Conservation (phyloP, 192 early-diverging fungal species). For the Podila epigama region DNA sequence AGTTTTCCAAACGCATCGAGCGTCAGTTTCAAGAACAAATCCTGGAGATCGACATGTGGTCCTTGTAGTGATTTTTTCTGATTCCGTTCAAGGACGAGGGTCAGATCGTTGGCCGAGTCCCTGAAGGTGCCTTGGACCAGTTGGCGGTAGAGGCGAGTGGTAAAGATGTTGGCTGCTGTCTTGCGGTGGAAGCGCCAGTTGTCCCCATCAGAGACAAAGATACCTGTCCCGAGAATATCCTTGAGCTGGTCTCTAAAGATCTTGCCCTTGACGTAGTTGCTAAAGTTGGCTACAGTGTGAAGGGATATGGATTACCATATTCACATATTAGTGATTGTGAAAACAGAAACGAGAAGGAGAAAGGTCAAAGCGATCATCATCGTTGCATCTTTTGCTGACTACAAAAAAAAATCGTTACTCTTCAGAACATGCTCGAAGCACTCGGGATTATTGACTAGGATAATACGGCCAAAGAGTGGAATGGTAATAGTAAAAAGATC, state of each 20-base stretch:
- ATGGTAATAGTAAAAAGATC: conserved; percentile 12
- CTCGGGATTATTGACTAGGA: conserved; percentile 13
- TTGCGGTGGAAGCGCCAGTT: conserved; percentile 60
- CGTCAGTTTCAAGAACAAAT: conserved; percentile 49
- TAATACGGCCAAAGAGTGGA: conserved; percentile 11
- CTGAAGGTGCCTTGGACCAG: conserved; percentile 13
- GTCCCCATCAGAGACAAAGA: conserved; percentile 61
- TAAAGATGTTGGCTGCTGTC: conserved; percentile 34
- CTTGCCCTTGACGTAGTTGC: conserved; percentile 29
- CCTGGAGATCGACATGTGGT: conserved; percentile 50
- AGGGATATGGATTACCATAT: no score
- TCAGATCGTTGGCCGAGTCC: conserved; percentile 2
- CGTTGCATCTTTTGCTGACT: no score
- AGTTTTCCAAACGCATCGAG: conserved; percentile 45
- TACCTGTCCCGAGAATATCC: conserved; percentile 58
- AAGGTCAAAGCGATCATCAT: no score
- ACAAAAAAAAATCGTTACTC: no score
- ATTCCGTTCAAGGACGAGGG: background rate
- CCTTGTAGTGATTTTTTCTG: no score
- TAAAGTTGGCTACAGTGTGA: conserved; percentile 27
- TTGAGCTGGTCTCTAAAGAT: conserved; percentile 6
- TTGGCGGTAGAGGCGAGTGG: conserved; percentile 18
- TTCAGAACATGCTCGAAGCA: conserved; percentile 12
- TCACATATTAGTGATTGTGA: no score
- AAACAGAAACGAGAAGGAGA: no score